Conservation (phyloP, 257 asterid species). For the Apocynum venetum region DNA sequence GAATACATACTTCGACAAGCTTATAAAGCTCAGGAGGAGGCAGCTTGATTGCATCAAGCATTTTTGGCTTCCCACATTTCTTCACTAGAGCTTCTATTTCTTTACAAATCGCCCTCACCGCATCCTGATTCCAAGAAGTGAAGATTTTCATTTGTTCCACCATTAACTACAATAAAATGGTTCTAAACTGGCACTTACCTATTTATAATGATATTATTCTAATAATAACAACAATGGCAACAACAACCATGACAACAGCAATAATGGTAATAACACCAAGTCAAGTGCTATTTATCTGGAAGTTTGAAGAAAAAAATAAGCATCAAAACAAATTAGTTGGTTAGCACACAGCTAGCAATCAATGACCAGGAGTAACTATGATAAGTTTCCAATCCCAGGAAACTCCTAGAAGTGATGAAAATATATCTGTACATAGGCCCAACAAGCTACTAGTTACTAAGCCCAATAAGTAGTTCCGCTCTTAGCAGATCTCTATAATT, state of each 20-base stretch:
- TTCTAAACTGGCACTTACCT: not conserved
- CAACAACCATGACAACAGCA: not conserved
- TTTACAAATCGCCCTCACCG: conserved; percentile 69
- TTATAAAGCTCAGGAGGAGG: conserved; percentile 92
- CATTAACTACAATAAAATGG: not conserved
- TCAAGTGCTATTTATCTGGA: not conserved
- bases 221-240: not conserved
- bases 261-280: no score
- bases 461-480: not conserved
- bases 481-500: not conserved
- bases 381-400: not conserved
- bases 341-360: not conserved
- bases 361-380: not conserved
- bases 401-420: not conserved
- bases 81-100: conserved; percentile 75
- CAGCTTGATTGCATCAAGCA: conserved; percentile 84
- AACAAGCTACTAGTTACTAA: not conserved
- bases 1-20: conserved; percentile 74
- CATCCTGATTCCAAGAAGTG: conserved; percentile 45
- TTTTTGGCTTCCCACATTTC: conserved; percentile 87
- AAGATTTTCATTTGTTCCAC: not conserved
- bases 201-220: not conserved
- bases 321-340: not conserved
- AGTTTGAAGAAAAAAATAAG: not conserved
- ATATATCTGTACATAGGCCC: not conserved